Evolutionary conservation across 495 filamentous ascomycete species (phyloP).

Genomic region (Lophiotrema nucula): DNA sequence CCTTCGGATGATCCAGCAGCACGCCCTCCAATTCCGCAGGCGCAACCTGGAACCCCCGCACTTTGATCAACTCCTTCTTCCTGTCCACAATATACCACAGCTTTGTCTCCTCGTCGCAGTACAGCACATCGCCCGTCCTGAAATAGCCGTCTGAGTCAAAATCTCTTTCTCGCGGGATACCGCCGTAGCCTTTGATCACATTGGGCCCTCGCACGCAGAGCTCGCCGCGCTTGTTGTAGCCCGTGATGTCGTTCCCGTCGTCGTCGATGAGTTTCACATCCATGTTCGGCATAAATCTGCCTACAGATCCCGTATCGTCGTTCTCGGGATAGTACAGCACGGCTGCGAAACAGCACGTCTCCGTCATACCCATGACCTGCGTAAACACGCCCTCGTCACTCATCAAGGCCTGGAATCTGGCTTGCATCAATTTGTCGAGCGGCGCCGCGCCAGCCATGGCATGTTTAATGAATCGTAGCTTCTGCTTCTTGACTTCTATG

Average conservation of each 20-base stretch:
- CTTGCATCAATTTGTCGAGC: constrained; percentile 52
- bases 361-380: constrained; percentile 29
- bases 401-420: constrained; percentile 30
- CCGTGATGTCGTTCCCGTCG: constrained; percentile 18
- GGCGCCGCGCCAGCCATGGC: constrained; percentile 53
- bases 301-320: constrained; percentile 37
- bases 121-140: constrained; percentile 16
- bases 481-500: constrained; percentile 36
- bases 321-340: constrained; percentile 29
- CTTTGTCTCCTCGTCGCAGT: constrained; percentile 1
- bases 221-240: constrained; percentile 25
- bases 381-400: constrained; percentile 21
- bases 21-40: constrained; percentile 24
- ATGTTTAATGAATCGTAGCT: constrained; percentile 46
- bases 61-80: constrained; percentile 31
- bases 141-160: constrained; percentile 14
- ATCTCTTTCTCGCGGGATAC: background rate
- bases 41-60: constrained; percentile 28
- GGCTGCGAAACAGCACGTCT: constrained; percentile 23
- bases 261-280: constrained; percentile 31
- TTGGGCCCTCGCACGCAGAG: constrained; percentile 10
- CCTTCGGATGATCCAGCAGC: constrained; percentile 8
- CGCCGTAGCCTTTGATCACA: constrained; percentile 1
- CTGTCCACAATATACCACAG: constrained; percentile 25
- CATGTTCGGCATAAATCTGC: constrained; percentile 30